phyloP scores from a whole-genome alignment of 129 eudicot species.

The Chrysanthemum seticuspe region DNA sequence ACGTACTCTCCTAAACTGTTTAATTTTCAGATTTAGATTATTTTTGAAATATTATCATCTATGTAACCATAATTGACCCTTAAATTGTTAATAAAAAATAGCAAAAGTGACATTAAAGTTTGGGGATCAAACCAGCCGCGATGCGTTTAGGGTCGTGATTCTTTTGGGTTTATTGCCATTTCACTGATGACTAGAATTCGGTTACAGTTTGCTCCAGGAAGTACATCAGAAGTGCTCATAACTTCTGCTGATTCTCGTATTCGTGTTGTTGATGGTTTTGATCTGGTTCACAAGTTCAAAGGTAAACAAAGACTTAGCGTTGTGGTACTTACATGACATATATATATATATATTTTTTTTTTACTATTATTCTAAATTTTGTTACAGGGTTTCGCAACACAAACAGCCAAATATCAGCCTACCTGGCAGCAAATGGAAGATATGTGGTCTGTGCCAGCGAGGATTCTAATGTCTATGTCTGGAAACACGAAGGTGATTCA shows the following conservation, averaged over 20 bases:
- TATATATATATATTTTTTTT: no score
- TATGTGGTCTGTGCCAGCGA: no score
- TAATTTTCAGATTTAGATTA: neutral
- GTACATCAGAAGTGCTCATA: constrained; percentile 81
- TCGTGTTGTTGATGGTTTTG: constrained; percentile 88
- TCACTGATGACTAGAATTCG: constrained; percentile 27
- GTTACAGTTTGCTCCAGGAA: constrained; percentile 92
- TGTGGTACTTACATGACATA: constrained; percentile 3
- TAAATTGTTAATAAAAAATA: no score
- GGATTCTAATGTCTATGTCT: constrained; percentile 80
- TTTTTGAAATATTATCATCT: neutral
- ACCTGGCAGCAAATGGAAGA: constrained; percentile 73
- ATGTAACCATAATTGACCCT: neutral
- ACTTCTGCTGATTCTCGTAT: constrained; percentile 96
- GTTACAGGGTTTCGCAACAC: constrained; percentile 81
- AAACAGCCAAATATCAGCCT: constrained; percentile 90
- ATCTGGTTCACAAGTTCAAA: constrained; percentile 90
- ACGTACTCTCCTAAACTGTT: neutral
- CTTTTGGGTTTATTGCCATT: neutral
- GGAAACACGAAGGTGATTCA: constrained; percentile 91
- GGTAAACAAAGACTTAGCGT: constrained; percentile 35
- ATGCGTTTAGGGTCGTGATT: constrained; percentile 5
- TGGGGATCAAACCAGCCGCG: neutral
- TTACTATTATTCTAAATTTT: neutral
- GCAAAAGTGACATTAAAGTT: neutral